phyloP scores from a whole-genome alignment of 352 stramenopile species.

The Pythium guiyangense region DNA sequence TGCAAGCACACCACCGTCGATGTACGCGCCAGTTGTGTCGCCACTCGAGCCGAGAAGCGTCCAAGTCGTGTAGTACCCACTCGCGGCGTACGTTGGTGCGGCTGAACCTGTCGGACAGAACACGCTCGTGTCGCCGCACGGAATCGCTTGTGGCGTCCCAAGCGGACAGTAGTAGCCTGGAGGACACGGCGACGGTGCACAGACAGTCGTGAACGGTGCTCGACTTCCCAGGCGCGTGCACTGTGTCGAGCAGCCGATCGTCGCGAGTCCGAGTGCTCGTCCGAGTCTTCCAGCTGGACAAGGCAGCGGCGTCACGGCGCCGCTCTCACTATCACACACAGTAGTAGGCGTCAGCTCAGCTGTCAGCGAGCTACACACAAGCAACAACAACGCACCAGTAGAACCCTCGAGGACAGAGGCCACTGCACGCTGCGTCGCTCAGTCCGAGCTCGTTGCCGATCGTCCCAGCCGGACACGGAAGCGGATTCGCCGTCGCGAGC shows the following conservation, averaged over 20 bases:
- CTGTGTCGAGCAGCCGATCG: slow-evolving; percentile 33
- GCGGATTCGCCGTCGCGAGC: slow-evolving; percentile 32
- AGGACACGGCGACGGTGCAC: slow-evolving; percentile 40
- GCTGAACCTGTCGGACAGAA: slow-evolving; percentile 53
- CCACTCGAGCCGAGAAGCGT: slow-evolving; percentile 13
- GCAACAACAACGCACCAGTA: slow-evolving; percentile 56
- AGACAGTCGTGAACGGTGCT: slow-evolving; percentile 18
- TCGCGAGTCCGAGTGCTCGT: slow-evolving; percentile 27
- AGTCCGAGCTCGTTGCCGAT: slow-evolving; percentile 34
- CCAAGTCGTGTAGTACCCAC: slow-evolving; percentile 62
- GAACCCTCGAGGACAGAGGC: slow-evolving; percentile 37
- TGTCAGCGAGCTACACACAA: background rate
- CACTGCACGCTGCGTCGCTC: slow-evolving; percentile 31
- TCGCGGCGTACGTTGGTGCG: slow-evolving; percentile 23
- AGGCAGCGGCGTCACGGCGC: slow-evolving; percentile 27
- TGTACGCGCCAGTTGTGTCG: slow-evolving; percentile 29
- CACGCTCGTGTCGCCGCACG: slow-evolving; percentile 30
- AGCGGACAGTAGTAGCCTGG: slow-evolving; percentile 56
- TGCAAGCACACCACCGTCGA: slow-evolving; percentile 32
- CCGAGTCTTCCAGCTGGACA: slow-evolving; percentile 51
- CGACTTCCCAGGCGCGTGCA: slow-evolving; percentile 23
- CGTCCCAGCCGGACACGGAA: slow-evolving; percentile 44
- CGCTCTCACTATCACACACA: slow-evolving; percentile 17
- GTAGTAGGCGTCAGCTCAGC: too few relatives aligned
- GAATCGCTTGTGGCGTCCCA: slow-evolving; percentile 18